Evolutionary conservation across 805 yeast species (phyloP), one percentile per base, ranked within the genome.

Genomic region (Saccharomyces eubayanus): DNA sequence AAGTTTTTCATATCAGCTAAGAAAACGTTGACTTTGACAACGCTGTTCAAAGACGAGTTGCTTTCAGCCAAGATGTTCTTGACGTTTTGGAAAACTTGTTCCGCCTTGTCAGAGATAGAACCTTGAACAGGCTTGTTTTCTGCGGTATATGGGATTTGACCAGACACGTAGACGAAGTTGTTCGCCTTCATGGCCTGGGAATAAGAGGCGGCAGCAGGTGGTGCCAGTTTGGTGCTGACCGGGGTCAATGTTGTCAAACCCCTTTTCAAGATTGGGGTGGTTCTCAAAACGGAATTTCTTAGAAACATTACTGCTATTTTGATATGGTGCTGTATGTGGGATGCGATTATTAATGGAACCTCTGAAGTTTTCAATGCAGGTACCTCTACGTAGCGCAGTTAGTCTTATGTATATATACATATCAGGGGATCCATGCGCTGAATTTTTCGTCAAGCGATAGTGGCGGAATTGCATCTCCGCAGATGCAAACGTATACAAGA

Each of bases 171-270:
- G 69, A 92, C 72, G 68, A 89, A 83, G 55, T 96, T 82, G 71
- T 87, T 88, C 63, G 83, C 95, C 74, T 87, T 89, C 70, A 91
- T 80, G 47, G 97, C 98, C 73, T 92, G 98, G 30, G 96, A 87
- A 72, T 92, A 92, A 10, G 96, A 83, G 46, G 97, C 97, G 45
- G 96, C 97, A 57, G 98, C 96, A 54, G 96, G 89, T 61, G 98
- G 97, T 36, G 97, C 96, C 61, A 75, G 75, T 56, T 80, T 75
- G 51, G 94, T 81, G 65, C 77, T 75, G 57, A 86, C 82, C 81
- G 71, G 57, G 30, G 40, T 36, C 24, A 36, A 36, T 6, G 43
- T 36, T 36, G 43, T 36, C 8, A 36, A 16, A 16, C 43, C 43
- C 11, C 43, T 36, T 21, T 16, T 36, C 24, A 36, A 36, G 43